Base-by-base conservation (phyloP, 495 filamentous ascomycete species). In the Hypoxylon cercidicola region DNA sequence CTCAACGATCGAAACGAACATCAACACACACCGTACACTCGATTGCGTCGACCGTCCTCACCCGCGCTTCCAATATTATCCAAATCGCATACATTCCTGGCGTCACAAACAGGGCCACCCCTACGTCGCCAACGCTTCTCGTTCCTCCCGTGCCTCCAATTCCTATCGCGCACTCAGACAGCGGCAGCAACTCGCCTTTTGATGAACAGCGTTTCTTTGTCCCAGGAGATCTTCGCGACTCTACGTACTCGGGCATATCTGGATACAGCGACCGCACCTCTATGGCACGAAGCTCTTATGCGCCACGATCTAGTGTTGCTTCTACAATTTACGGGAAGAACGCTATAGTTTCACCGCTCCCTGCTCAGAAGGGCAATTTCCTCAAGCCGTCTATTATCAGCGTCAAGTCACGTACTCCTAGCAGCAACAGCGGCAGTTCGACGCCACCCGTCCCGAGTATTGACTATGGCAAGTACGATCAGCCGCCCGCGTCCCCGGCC, bases 71-170 rank as follows among this genome's bases (percentile, higher is more conserved):
- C 60, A 98, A 99, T 78, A 92, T 99, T 73, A 99, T 99, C 62
- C 95, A 98, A 78, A 99, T 99, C 74, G 95, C 96, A 43, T 99
- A 97, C 75, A 97, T 99, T 65, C 95, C 95, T 47, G 95, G 95
- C 44, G 93, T 98, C 72, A 98, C 93, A 55, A 97, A 97, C 77
- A 85, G 95, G 45, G 93, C 93, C 3, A 87, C 89, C 1, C 90
- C 91, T 9, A 85, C 90, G 25, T 93, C 91, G 1, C 92, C 93
- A 8, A 89, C 88, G 32, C 79, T 92, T n/a, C 84, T 96, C 32
- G 88, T 96, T 15, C 93, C 93, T 21, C 95, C 95, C 0, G 93
- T 99, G 11, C 95, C 95, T 44, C 93, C 95, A 23, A 89, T 98
- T 64, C 94, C 95, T 46, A 86, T 90, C 71, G 84, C 85, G 10